phyloP scores from a whole-genome alignment of 139 green algal genomes.

The Auxenochlorella pyrenoidosa region DNA sequence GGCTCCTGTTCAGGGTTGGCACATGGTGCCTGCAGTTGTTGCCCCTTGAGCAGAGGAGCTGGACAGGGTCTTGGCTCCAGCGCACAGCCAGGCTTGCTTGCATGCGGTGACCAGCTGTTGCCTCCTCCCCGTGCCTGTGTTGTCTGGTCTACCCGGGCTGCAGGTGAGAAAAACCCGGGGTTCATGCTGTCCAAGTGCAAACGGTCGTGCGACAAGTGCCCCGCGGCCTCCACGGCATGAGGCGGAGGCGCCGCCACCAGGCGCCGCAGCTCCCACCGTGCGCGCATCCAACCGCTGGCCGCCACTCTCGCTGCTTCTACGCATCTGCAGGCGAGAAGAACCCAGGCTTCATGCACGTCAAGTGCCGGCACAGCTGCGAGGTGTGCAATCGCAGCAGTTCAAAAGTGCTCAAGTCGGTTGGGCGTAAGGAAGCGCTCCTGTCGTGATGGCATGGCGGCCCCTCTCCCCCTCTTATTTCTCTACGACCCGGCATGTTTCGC shows the following conservation, averaged over 20 bases:
- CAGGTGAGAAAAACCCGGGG: constrained; percentile 1
- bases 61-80: not conserved
- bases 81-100: not conserved
- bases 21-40: not conserved
- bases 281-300: no score
- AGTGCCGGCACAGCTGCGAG: constrained; percentile 31
- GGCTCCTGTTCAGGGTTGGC: not conserved
- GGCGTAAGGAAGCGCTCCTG: not conserved
- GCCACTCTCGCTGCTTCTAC: not conserved
- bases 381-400: constrained; percentile 2
- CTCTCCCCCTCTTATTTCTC: not conserved
- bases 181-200: constrained; percentile 13
- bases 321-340: constrained; percentile 40
- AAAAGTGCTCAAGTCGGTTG: not conserved
- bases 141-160: not conserved
- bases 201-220: constrained; percentile 4
- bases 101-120: not conserved
- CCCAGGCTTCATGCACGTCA: constrained; percentile 39
- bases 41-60: not conserved
- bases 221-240: not conserved
- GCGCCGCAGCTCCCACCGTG: no score
- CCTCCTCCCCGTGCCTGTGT: not conserved
- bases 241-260: not conserved
- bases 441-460: not conserved
- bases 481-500: not conserved